These are phyloP conservation scores for Cyclotella distinguenda DNA, from an alignment of 108 stramenopile genomes.

Conservation along the genomic window DNA sequence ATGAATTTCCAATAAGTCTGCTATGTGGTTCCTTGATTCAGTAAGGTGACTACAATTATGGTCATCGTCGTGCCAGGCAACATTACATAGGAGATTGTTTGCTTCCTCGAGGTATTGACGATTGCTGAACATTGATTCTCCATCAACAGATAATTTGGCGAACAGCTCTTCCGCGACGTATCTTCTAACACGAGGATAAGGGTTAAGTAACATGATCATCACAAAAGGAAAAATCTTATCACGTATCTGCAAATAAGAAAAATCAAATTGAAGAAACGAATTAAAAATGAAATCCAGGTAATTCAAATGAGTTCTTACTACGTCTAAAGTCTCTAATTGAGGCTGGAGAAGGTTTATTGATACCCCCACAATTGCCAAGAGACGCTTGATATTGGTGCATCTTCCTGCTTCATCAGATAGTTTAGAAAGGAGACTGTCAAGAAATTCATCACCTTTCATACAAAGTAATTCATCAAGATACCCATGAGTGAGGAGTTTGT, in stretches of 20 bases:
- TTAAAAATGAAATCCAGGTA: neutral
- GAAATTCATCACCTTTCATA: constrained; percentile 41
- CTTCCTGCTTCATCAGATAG: constrained; percentile 56
- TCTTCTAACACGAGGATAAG: constrained; percentile 86
- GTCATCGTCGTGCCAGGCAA: constrained; percentile 50
- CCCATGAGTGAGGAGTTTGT: constrained; percentile 68
- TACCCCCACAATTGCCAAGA: constrained; percentile 66
- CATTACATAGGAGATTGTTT: constrained; percentile 41
- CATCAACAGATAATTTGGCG: constrained; percentile 67
- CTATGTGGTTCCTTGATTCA: constrained; percentile 42
- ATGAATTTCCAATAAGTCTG: constrained; percentile 38
- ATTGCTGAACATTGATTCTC: constrained; percentile 21
- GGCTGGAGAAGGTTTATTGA: constrained; percentile 55
- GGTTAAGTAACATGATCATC: constrained; percentile 75
- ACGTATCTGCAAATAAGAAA: constrained; percentile 15
- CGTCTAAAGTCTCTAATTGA: constrained; percentile 32
- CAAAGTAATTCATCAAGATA: constrained; percentile 62
- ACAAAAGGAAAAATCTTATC: constrained; percentile 58
- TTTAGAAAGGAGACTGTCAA: constrained; percentile 40
- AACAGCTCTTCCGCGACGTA: constrained; percentile 89
- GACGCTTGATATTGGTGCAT: constrained; percentile 72
- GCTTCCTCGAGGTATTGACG: constrained; percentile 34
- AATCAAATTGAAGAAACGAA: constrained; percentile 4
- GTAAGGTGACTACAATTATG: constrained; percentile 26
- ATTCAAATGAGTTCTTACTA: constrained; percentile 18